A percentile compares a stretch with the other conserved stretches of the same genome.
phyloP scores from a whole-genome alignment of 2,329 filamentous ascomycete genomes.

The Arthrobotrys iridis region DNA sequence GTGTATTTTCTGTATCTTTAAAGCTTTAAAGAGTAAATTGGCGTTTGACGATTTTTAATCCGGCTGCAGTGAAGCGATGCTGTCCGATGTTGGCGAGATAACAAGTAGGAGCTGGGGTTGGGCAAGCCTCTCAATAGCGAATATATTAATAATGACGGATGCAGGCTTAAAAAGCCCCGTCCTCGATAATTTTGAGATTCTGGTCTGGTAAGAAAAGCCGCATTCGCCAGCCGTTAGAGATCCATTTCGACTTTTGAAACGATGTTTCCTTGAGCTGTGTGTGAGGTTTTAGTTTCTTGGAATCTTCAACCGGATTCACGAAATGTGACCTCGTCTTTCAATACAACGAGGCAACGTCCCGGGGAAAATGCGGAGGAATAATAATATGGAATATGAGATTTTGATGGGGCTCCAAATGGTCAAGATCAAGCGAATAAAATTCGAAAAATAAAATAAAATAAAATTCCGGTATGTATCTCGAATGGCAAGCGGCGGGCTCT shows the following conservation, averaged over 20 bases:
- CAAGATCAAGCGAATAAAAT: neutral
- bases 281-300: slow-evolving; percentile 6
- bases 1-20: neutral
- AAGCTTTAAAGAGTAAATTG: neutral
- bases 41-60: neutral
- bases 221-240: slow-evolving; percentile 20
- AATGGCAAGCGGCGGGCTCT: neutral
- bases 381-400: slow-evolving; percentile 17
- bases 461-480: too few species aligned
- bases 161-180: slow-evolving; percentile 18
- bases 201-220: slow-evolving; percentile 20
- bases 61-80: slow-evolving; percentile 31
- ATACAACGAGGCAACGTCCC: neutral
- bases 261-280: slow-evolving; percentile 5
- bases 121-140: slow-evolving; percentile 14
- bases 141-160: slow-evolving; percentile 33
- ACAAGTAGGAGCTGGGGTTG: too few species aligned
- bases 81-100: slow-evolving; percentile 44
- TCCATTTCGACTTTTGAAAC: slow-evolving; percentile 29
- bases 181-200: slow-evolving; percentile 1
- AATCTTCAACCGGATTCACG: neutral
- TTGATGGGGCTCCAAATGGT: slow-evolving; percentile 14
- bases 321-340: neutral
- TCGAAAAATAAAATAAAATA: neutral
- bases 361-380: slow-evolving; percentile 26